Base-by-base conservation (phyloP, 495 filamentous ascomycete species). In the Aspergillus incahuasiensis region DNA sequence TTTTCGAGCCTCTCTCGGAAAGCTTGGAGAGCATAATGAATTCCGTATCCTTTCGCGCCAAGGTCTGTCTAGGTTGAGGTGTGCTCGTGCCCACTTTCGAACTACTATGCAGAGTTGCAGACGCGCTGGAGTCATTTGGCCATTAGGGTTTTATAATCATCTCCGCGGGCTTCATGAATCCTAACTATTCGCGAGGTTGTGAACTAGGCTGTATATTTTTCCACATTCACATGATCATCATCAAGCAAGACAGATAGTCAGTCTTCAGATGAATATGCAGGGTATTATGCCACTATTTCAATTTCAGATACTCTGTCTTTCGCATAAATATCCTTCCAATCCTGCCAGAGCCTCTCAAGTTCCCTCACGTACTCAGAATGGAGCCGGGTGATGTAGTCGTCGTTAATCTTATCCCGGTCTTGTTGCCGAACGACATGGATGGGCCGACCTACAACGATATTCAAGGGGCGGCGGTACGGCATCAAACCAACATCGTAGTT, bases 401-500 rank as follows among this genome's bases (percentile, higher is more conserved):
- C 81, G 47, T 87, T 78, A n/a, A 88, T 81, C 44, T 78, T 77
- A 30, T 75, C 66, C 6, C 73, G 68, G 51, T 73, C 62, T 24
- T 74, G 65, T 52, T 82, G 72, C 64, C 83, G 80, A 59, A 76
- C 69, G 15, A 95, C 88, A 52, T 79, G 75, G 52, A 96, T 88
- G 2, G 91, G 89, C 54, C 79, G 75, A 2, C 92, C 92, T 6
- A 95, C 88, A 7, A 98, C 92, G 32, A 95, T 80, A 63, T 97
- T 92, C 39, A 98, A 60, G 15, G 91, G 86, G 34, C 85, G 75
- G 32, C 95, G 82, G 70, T 97, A 97, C 6, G 94, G 94, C 89
- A 97, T 88, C 50, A 97, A 65, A 0, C 94, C 94, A 1, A 96
- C 89, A 67, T 98, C 94, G 59, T 98, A 97, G 64, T 98, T 98